phyloP scores from a whole-genome alignment of 768 basidiomycete genomes.

The Kwoniella europaea region DNA sequence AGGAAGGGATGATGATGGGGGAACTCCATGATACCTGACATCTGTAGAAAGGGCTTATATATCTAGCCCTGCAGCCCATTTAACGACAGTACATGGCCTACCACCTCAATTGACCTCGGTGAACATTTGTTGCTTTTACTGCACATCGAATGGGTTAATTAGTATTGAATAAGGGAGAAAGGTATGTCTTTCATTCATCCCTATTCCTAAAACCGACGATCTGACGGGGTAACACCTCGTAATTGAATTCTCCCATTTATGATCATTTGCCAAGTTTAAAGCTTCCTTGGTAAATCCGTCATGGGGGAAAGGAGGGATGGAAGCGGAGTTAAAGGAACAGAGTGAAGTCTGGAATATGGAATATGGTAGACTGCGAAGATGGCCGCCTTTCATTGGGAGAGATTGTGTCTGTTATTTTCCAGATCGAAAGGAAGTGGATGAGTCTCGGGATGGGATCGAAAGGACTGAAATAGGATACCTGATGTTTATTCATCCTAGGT shows the following conservation, averaged over 20 bases:
- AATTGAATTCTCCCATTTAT: not conserved
- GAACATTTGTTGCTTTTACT: not conserved
- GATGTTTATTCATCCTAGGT: no score
- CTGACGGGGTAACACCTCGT: not conserved
- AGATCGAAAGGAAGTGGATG: no score
- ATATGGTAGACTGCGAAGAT: not conserved
- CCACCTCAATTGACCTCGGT: not conserved
- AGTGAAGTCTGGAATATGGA: not conserved
- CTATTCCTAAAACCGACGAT: not conserved
- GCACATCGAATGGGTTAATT: no score
- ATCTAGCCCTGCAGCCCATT: no score
- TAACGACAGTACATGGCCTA: no score
- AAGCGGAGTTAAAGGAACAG: not conserved
- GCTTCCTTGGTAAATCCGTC: not conserved
- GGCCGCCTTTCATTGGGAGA: no score
- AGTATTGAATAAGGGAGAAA: not conserved
- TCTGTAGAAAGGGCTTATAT: not conserved
- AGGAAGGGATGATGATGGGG: not conserved
- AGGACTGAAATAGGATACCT: no score
- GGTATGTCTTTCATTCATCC: not conserved
- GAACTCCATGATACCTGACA: no score
- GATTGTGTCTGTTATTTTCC: no score
- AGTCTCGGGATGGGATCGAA: no score
- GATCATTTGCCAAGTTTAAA: not conserved
- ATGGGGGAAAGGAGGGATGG: no score